Conservation (phyloP, 1,284 basidiomycete species). For the Austropuccinia psidii region DNA sequence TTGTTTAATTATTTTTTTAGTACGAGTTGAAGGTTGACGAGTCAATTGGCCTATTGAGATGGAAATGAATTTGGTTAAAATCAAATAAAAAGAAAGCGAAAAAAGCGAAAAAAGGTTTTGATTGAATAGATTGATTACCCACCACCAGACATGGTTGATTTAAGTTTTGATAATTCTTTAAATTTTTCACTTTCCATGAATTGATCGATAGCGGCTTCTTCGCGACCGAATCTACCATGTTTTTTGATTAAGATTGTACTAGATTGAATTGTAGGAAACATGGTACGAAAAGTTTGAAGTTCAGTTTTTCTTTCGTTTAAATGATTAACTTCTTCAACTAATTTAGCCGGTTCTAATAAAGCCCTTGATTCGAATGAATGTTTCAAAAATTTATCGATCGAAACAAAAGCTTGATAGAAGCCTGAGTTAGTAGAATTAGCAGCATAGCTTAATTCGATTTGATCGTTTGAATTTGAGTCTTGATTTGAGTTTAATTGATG, state of each 20-base stretch:
- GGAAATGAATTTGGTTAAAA: not conserved
- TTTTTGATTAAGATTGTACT: constrained; percentile 10
- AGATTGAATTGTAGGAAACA: constrained; percentile 5
- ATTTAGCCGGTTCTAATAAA: constrained; percentile 22
- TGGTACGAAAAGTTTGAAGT: not conserved
- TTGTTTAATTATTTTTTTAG: not conserved
- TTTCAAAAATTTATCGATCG: constrained; percentile 26
- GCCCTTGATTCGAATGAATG: constrained; percentile 26
- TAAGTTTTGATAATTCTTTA: constrained; percentile 20
- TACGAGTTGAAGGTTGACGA: constrained; percentile 22
- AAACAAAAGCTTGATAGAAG: constrained; percentile 27
- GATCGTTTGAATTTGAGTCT: not conserved
- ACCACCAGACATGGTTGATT: constrained; percentile 18
- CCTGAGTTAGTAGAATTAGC: constrained; percentile 7
- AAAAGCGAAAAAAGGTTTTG: not conserved
- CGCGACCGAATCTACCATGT: constrained; percentile 22
- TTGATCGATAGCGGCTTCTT: constrained; percentile 22
- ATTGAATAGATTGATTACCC: not conserved
- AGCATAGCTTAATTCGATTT: constrained; percentile 5
- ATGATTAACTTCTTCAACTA: constrained; percentile 11
- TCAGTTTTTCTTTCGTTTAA: constrained; percentile 3
- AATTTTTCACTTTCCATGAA: constrained; percentile 24
- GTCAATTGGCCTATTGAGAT: constrained; percentile 22
- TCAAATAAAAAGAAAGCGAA: not conserved
- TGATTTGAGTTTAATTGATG: not conserved